phyloP scores from a whole-genome alignment of 2,329 filamentous ascomycete genomes.

The Botrytis medusae region DNA sequence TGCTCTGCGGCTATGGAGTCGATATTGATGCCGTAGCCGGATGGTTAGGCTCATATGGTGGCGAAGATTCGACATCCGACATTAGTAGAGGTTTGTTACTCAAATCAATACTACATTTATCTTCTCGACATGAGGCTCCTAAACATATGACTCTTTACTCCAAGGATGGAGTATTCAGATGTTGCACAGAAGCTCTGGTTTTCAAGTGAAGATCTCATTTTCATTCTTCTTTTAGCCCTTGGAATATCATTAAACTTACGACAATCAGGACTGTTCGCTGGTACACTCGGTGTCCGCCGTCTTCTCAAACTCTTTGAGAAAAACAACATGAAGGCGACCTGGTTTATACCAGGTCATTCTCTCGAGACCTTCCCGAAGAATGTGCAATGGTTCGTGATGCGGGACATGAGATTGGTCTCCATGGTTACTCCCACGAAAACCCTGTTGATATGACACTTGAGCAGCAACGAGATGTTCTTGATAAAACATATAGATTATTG shows the following conservation, averaged over 20 bases:
- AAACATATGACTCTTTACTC: background rate
- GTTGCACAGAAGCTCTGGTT: background rate
- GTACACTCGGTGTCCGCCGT: conserved; percentile 63
- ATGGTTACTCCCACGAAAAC: conserved; percentile 75
- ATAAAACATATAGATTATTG: conserved; percentile 70
- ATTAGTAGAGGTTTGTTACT: conserved; percentile 61
- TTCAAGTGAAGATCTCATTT: background rate
- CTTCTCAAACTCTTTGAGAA: conserved; percentile 71
- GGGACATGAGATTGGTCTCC: conserved; percentile 65
- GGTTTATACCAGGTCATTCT: conserved; percentile 64
- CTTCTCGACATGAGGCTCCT: background rate
- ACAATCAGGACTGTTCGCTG: conserved; percentile 60
- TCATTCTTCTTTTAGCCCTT: background rate
- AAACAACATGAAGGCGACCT: conserved; percentile 68
- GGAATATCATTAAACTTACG: background rate
- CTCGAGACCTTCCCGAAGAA: conserved; percentile 66
- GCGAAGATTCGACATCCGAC: conserved; percentile 69
- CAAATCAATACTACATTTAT: background rate
- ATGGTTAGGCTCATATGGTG: conserved; percentile 74
- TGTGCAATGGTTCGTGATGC: conserved; percentile 60
- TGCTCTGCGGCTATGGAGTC: conserved; percentile 63
- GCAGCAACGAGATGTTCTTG: conserved; percentile 72
- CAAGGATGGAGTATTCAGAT: background rate
- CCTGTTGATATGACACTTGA: conserved; percentile 68
- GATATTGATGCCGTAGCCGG: conserved; percentile 76